Evolutionary conservation across 768 basidiomycete genomes (phyloP).

Genomic region (Suillus bovinus): DNA sequence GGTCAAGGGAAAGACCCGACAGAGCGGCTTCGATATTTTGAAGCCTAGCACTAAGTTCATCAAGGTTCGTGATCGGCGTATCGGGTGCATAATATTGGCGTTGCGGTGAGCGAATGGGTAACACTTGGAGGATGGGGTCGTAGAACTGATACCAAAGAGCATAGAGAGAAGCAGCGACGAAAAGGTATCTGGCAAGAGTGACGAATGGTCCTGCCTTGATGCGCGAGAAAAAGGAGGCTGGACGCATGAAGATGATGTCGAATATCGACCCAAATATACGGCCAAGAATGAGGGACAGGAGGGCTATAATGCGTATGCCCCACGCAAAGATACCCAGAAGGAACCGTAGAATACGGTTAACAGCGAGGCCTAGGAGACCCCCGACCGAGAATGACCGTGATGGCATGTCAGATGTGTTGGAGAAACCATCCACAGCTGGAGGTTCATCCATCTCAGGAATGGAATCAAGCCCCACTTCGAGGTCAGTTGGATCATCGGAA

Average conservation of each 20-base stretch:
- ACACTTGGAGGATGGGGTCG: conserved; percentile 32
- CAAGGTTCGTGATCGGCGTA: conserved; percentile 61
- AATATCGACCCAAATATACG: conserved; percentile 49
- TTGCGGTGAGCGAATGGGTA: conserved; percentile 35
- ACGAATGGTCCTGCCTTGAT: conserved; percentile 33
- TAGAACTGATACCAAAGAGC: conserved; percentile 45
- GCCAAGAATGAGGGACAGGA: conserved; percentile 45
- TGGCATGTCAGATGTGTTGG: conserved; percentile 22
- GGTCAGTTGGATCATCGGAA: conserved; percentile 34
- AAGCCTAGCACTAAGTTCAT: conserved; percentile 63
- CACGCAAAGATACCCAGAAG: conserved; percentile 27
- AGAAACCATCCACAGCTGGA: conserved; percentile 27
- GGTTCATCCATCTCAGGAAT: conserved; percentile 69
- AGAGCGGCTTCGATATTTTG: conserved; percentile 63
- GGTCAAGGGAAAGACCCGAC: conserved; percentile 57
- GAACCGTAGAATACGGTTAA: conserved; percentile 37
- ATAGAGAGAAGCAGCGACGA: conserved; percentile 45
- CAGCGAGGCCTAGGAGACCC: conserved; percentile 42
- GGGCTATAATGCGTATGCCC: conserved; percentile 30
- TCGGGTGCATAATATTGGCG: conserved; percentile 54
- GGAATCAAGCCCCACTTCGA: conserved; percentile 56
- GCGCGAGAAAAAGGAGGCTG: conserved; percentile 41
- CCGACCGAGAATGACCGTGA: conserved; percentile 44
- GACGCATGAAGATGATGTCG: conserved; percentile 51
- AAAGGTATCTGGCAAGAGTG: conserved; percentile 40